Conservation (phyloP, 2,329 filamentous ascomycete species). For the Aspergillus brunneoviolaceus region DNA sequence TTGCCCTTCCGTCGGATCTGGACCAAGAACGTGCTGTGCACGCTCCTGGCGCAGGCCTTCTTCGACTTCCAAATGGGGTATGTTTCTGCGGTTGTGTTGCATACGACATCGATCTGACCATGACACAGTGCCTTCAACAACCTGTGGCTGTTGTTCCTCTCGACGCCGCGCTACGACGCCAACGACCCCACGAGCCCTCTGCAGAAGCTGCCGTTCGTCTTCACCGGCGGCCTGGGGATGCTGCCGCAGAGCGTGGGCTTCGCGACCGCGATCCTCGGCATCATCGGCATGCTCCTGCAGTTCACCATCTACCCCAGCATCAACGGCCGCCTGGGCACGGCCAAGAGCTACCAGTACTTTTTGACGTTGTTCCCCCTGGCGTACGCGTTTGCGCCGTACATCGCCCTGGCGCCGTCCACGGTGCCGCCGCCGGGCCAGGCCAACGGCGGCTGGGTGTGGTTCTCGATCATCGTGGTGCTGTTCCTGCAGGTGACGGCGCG, state of each 20-base stretch:
- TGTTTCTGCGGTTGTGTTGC: not conserved
- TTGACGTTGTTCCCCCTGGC: constrained; percentile 69
- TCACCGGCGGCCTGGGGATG: constrained; percentile 71
- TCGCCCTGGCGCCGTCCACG: constrained; percentile 65
- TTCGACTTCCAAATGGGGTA: constrained; percentile 68
- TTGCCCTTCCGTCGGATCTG: constrained; percentile 53
- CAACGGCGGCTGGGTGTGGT: constrained; percentile 57
- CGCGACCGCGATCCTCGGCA: constrained; percentile 72
- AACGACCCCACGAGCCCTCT: constrained; percentile 44
- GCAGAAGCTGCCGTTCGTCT: constrained; percentile 54
- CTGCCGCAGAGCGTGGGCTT: constrained; percentile 68
- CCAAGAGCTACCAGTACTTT: constrained; percentile 66
- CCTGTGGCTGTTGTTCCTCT: constrained; percentile 75
- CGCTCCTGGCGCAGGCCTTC: constrained; percentile 63
- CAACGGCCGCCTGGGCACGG: constrained; percentile 65
- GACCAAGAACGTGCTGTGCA: constrained; percentile 57
- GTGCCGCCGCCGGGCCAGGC: constrained; percentile 42
- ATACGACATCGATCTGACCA: constrained; percentile 3
- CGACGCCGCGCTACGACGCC: constrained; percentile 61
- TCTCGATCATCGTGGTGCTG: constrained; percentile 63
- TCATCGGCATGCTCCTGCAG: constrained; percentile 71
- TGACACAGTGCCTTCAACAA: constrained; percentile 67
- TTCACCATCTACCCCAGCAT: constrained; percentile 69
- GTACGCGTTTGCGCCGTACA: constrained; percentile 70
- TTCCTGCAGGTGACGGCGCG: constrained; percentile 69